Evolutionary conservation across 768 basidiomycete species (phyloP).

Genomic region (Antrodiella citrinella): DNA sequence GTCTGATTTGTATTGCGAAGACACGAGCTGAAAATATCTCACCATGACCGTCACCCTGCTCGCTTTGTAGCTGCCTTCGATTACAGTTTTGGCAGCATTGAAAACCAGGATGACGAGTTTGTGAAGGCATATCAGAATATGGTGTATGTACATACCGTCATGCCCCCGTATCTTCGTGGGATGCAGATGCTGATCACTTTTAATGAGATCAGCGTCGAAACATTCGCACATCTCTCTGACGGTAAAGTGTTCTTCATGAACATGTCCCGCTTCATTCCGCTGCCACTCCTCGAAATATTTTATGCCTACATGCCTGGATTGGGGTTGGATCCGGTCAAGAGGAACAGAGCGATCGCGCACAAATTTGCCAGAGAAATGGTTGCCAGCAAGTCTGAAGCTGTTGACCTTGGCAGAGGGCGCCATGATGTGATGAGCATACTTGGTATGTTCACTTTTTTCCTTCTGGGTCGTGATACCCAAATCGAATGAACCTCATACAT

Average conservation of each 20-base stretch:
- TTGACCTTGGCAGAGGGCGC: constrained; percentile 39
- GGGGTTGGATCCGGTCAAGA: constrained; percentile 32
- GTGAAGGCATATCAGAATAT: constrained; percentile 47
- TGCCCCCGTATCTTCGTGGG: too few relatives aligned
- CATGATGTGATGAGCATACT: constrained; percentile 51
- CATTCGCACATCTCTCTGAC: background rate
- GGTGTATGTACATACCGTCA: constrained; percentile 16
- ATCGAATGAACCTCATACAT: too few relatives aligned
- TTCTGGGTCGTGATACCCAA: too few relatives aligned
- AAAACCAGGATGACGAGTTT: constrained; percentile 41
- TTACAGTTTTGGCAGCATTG: constrained; percentile 50
- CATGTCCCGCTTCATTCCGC: background rate
- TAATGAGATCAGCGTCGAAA: too few relatives aligned
- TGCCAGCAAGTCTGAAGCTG: constrained; percentile 36
- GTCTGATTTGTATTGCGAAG: too few relatives aligned
- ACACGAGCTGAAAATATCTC: too few relatives aligned
- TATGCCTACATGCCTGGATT: constrained; percentile 25
- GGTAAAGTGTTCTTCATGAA: background rate
- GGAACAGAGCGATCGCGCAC: constrained; percentile 12
- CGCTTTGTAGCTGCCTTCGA: constrained; percentile 33
- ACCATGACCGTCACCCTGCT: too few relatives aligned
- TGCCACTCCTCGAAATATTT: background rate
- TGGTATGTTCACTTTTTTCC: constrained; percentile 27
- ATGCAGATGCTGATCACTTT: too few relatives aligned
- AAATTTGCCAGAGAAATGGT: constrained; percentile 40